A percentile compares a stretch with the other conserved stretches of the same genome.
phyloP scores from a whole-genome alignment of 805 yeast genomes.

The Aciculoconidium aculeatum region DNA sequence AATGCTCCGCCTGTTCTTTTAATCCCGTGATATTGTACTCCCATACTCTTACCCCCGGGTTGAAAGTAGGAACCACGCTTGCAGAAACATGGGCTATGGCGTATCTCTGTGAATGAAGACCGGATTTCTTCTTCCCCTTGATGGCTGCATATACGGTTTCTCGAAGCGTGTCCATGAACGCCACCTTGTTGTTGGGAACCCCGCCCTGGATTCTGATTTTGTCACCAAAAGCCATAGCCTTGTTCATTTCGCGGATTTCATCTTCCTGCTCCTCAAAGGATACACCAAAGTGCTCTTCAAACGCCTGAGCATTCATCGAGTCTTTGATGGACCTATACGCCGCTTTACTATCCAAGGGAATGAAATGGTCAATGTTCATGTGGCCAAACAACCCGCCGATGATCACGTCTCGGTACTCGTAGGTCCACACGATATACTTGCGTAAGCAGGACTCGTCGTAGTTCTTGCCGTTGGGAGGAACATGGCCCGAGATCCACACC shows the following conservation, averaged over 20 bases:
- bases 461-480: slow-evolving; percentile 79
- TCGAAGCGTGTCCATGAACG: slow-evolving; percentile 54
- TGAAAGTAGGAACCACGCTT: slow-evolving; percentile 78
- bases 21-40: slow-evolving; percentile 70
- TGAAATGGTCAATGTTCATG: slow-evolving; percentile 84
- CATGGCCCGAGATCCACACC: slow-evolving; percentile 86
- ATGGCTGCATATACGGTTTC: slow-evolving; percentile 46
- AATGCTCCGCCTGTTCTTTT: slow-evolving; percentile 15
- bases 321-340: slow-evolving; percentile 51
- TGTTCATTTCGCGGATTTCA: slow-evolving; percentile 11
- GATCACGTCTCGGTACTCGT: slow-evolving; percentile 78
- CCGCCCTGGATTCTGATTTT: slow-evolving; percentile 47
- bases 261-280: slow-evolving; percentile 17
- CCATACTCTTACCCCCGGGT: slow-evolving; percentile 81
- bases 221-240: slow-evolving; percentile 8
- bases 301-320: slow-evolving; percentile 5
- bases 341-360: slow-evolving; percentile 65
- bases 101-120: slow-evolving; percentile 50
- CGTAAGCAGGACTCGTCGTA: slow-evolving; percentile 67
- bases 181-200: slow-evolving; percentile 59
- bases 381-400: slow-evolving; percentile 84
- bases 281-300: slow-evolving; percentile 1
- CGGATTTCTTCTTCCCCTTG: slow-evolving; percentile 39
- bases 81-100: slow-evolving; percentile 65
- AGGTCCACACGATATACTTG: slow-evolving; percentile 73